Evolutionary conservation across 768 basidiomycete genomes (phyloP).

Genomic region (Podaxis rugospora): DNA sequence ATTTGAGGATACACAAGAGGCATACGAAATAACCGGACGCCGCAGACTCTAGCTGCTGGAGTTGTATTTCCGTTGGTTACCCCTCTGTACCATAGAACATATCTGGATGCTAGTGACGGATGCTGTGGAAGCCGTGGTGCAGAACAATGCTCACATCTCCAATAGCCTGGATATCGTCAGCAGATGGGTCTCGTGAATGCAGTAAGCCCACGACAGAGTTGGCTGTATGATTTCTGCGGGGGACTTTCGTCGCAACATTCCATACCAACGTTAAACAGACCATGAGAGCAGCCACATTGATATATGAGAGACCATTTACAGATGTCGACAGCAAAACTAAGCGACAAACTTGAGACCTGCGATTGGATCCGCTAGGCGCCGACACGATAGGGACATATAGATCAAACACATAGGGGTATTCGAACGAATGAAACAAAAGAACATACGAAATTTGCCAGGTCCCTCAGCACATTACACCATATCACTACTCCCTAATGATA

Average conservation of each 20-base stretch:
- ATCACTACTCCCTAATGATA: background rate
- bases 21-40: background rate
- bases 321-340: too few relatives aligned
- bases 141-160: background rate
- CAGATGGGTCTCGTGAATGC: background rate
- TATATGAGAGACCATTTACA: too few relatives aligned
- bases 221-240: too few relatives aligned
- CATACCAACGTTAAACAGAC: too few relatives aligned
- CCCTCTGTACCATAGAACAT: background rate
- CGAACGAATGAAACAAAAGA: background rate
- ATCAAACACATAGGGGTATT: background rate
- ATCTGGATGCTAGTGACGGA: background rate
- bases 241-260: too few relatives aligned
- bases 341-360: too few relatives aligned
- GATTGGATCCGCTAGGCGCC: too few relatives aligned
- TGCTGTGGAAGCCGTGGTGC: background rate
- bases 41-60: background rate
- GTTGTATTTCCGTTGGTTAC: background rate
- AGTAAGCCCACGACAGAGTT: too few relatives aligned
- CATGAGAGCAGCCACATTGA: too few relatives aligned
- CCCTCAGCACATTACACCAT: background rate
- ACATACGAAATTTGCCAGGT: too few relatives aligned
- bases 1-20: background rate
- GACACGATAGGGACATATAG: too few relatives aligned
- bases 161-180: background rate